A percentile compares a stretch with the other conserved stretches of the same genome.
Conservation (phyloP, 108 stramenopile species). For the Cylindrotheca closterium region DNA sequence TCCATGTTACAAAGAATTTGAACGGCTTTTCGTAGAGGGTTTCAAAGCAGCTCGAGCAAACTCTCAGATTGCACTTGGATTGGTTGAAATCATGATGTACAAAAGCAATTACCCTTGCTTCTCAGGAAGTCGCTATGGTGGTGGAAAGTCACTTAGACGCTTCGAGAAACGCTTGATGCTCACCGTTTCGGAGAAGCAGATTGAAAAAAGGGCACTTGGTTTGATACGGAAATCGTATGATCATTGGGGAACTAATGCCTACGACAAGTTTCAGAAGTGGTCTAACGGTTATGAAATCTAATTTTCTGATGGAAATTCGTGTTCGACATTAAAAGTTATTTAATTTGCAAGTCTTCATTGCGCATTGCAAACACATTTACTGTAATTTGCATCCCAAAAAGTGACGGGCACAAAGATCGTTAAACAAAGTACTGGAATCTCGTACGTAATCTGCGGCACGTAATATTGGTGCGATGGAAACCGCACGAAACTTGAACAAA, state of each 20-base stretch:
- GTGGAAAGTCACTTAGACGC: constrained; percentile 65
- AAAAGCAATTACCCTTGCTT: constrained; percentile 95
- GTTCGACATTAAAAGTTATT: too few species aligned
- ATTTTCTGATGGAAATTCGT: too few species aligned
- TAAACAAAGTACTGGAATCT: too few species aligned
- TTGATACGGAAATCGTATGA: constrained; percentile 63
- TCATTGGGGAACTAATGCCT: constrained; percentile 66
- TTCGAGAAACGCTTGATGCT: constrained; percentile 86
- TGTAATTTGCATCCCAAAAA: too few species aligned
- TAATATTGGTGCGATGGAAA: too few species aligned
- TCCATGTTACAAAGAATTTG: constrained; percentile 79
- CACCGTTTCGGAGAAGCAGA: constrained; percentile 62
- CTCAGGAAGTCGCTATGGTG: constrained; percentile 73
- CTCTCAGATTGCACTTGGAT: constrained; percentile 80
- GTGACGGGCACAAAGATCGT: too few species aligned
- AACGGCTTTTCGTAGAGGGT: constrained; percentile 77
- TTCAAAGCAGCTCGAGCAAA: constrained; percentile 77
- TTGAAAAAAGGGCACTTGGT: constrained; percentile 59
- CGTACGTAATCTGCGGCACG: too few species aligned
- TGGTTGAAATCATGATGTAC: constrained; percentile 99
- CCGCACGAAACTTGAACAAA: too few species aligned
- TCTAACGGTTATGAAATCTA: constrained; percentile 62
- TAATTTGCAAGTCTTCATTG: too few species aligned
- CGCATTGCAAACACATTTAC: too few species aligned
- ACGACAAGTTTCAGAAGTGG: constrained; percentile 57